A percentile compares a stretch with the other conserved stretches of the same genome.
Evolutionary conservation across 1,284 basidiomycete genomes (phyloP).

Genomic region (Cystobasidium pallidum): DNA sequence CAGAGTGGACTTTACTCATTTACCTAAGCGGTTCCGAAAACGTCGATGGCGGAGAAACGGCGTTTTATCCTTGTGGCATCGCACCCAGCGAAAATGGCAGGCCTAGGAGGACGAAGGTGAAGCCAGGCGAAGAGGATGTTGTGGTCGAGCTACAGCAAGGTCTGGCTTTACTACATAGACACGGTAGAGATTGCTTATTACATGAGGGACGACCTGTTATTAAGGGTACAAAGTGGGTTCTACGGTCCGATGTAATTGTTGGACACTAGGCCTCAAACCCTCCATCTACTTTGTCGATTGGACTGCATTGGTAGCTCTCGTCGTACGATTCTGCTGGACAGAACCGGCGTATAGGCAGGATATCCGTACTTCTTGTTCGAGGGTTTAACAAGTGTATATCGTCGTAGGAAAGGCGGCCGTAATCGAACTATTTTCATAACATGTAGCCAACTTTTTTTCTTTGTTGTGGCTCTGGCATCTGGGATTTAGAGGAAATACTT

Average conservation of each 20-base stretch:
- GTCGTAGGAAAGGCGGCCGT: too few species aligned
- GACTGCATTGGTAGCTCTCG: too few species aligned
- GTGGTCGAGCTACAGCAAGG: slow-evolving; percentile 68
- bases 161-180: slow-evolving; percentile 73
- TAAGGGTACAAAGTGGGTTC: slow-evolving; percentile 72
- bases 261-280: slow-evolving; percentile 2
- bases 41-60: slow-evolving; percentile 75
- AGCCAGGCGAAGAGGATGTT: slow-evolving; percentile 60
- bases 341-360: too few species aligned
- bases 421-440: too few species aligned
- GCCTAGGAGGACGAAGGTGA: slow-evolving; percentile 58
- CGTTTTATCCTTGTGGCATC: slow-evolving; percentile 66
- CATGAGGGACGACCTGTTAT: slow-evolving; percentile 74
- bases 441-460: too few species aligned
- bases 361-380: too few species aligned
- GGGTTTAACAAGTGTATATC: too few species aligned
- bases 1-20: slow-evolving; percentile 78
- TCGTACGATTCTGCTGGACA: too few species aligned
- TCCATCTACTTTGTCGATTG: too few species aligned
- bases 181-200: slow-evolving; percentile 71
- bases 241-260: slow-evolving; percentile 77
- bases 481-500: too few species aligned
- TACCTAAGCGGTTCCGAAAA: slow-evolving; percentile 74
- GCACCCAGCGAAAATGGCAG: slow-evolving; percentile 57
- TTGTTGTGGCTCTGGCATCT: too few species aligned